Evolutionary conservation across 768 basidiomycete genomes (phyloP).

Genomic region (Pholiota microspora): DNA sequence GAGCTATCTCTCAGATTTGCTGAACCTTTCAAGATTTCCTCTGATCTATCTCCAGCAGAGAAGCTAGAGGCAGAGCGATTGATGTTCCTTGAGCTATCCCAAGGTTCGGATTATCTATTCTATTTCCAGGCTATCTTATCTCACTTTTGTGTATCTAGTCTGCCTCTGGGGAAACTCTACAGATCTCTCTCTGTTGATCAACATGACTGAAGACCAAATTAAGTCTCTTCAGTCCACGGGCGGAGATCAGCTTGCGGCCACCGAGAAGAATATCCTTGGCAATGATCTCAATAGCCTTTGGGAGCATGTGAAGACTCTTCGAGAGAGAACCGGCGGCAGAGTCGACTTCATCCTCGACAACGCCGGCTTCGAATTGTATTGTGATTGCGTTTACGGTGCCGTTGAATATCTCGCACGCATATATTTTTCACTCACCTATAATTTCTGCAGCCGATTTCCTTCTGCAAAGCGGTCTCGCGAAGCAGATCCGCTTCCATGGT

Average conservation of each 20-base stretch:
- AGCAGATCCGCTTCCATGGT: slow-evolving; percentile 88
- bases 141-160: slow-evolving; percentile 40
- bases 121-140: not conserved
- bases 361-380: slow-evolving; percentile 87
- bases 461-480: slow-evolving; percentile 84
- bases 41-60: slow-evolving; percentile 48
- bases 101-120: slow-evolving; percentile 49
- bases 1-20: slow-evolving; percentile 92
- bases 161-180: slow-evolving; percentile 98
- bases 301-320: slow-evolving; percentile 69
- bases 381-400: slow-evolving; percentile 82
- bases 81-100: slow-evolving; percentile 91
- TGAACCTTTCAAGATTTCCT: slow-evolving; percentile 69
- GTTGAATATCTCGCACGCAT: slow-evolving; percentile 1
- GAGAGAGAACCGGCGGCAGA: slow-evolving; percentile 68
- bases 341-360: slow-evolving; percentile 85
- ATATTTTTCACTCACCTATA: slow-evolving; percentile 3
- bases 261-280: slow-evolving; percentile 94
- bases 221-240: slow-evolving; percentile 95
- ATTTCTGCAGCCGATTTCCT: slow-evolving; percentile 77
- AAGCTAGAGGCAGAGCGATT: slow-evolving; percentile 72
- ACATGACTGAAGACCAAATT: slow-evolving; percentile 98
- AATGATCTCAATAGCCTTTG: slow-evolving; percentile 75
- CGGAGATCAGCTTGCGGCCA: slow-evolving; percentile 91
- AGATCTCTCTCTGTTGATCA: slow-evolving; percentile 90